Conservation (phyloP, 805 yeast genomes). For the Pichia cabralensis region DNA sequence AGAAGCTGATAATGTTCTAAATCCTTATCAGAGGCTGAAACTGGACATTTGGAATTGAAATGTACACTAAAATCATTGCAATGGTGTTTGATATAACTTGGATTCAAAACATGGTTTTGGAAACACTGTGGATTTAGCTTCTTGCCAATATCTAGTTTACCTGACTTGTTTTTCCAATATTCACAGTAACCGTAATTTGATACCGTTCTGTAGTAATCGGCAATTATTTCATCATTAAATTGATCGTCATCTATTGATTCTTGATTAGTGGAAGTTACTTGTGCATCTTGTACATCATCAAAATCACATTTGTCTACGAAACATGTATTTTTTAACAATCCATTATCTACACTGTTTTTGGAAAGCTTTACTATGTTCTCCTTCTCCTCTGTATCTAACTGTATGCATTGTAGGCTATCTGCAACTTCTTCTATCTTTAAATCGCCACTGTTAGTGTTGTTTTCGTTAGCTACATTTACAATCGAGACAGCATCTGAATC, state of each 20-base stretch:
- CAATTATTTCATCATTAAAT: background rate
- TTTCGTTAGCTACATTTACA: too few species aligned
- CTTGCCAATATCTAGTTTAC: background rate
- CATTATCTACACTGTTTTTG: too few species aligned
- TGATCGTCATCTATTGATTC: too few species aligned
- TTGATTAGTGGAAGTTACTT: background rate
- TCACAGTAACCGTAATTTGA: conserved; percentile 1
- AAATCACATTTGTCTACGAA: too few species aligned
- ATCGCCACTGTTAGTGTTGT: too few species aligned
- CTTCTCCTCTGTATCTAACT: too few species aligned
- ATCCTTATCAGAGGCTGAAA: conserved; percentile 9
- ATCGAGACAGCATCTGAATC: too few species aligned
- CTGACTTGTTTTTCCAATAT: conserved; percentile 6
- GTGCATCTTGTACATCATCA: too few species aligned
- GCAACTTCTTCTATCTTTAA: too few species aligned
- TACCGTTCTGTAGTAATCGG: background rate
- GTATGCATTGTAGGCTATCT: too few species aligned
- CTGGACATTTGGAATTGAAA: conserved; percentile 12
- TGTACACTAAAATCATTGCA: background rate
- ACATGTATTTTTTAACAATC: too few species aligned
- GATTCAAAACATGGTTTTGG: conserved; percentile 10
- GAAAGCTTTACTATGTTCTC: too few species aligned
- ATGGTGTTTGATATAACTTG: background rate
- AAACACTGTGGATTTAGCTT: conserved; percentile 14
- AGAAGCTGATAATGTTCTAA: conserved; percentile 3